A percentile compares a stretch with the other conserved stretches of the same genome.
These are phyloP conservation scores for Exophiala viscosa DNA, from an alignment of 2,329 filamentous ascomycete species.

Conservation along the genomic window DNA sequence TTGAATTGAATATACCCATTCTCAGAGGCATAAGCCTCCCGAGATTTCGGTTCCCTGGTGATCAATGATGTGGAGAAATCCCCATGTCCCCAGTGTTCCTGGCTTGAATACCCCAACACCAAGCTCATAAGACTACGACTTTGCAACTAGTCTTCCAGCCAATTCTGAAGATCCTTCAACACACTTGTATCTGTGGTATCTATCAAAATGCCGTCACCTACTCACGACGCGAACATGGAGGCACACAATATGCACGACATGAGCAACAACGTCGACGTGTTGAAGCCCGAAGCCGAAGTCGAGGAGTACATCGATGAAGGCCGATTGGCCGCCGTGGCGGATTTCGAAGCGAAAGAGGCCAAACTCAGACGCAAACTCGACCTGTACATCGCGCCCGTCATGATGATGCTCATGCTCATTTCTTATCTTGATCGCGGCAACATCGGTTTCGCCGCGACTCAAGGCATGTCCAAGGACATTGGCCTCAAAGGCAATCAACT, in stretches of 20 bases:
- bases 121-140: too few relatives aligned
- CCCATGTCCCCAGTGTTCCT: too few relatives aligned
- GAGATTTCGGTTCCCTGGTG: too few relatives aligned
- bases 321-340: background rate
- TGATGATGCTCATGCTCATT: conserved; percentile 77
- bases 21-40: too few relatives aligned
- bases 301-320: conserved; percentile 16
- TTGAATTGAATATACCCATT: too few relatives aligned
- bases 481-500: conserved; percentile 40
- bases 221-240: conserved; percentile 5
- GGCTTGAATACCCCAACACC: too few relatives aligned
- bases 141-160: too few relatives aligned
- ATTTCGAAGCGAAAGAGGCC: conserved; percentile 18
- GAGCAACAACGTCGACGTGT: conserved; percentile 2
- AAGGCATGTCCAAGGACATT: conserved; percentile 51
- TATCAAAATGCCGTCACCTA: too few relatives aligned
- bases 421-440: conserved; percentile 79
- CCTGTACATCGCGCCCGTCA: conserved; percentile 52
- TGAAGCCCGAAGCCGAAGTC: conserved; percentile 16
- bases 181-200: too few relatives aligned
- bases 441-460: conserved; percentile 60
- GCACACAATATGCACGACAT: conserved; percentile 5
- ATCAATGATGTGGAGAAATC: too few relatives aligned
- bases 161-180: too few relatives aligned
- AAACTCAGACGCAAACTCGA: conserved; percentile 20